Evolutionary conservation across 306 rosid genomes (phyloP).

Genomic region (Vigna angularis): DNA sequence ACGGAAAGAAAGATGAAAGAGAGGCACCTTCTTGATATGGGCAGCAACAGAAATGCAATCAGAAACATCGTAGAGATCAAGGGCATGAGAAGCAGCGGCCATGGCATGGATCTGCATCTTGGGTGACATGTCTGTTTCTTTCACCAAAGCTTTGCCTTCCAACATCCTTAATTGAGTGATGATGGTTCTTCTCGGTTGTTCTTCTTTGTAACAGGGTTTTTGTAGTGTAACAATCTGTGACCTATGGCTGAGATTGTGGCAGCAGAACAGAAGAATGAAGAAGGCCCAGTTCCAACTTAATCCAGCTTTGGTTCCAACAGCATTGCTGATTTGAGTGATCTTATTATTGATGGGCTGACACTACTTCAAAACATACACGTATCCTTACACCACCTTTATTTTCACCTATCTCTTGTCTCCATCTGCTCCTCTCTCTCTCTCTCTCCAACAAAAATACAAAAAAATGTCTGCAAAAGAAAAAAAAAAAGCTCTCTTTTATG

Average conservation of each 20-base stretch:
- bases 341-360: conserved; percentile 28
- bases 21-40: conserved; percentile 73
- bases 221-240: conserved; percentile 25
- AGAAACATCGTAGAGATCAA: conserved; percentile 80
- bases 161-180: conserved; percentile 55
- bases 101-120: conserved; percentile 85
- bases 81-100: conserved; percentile 88
- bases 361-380: conserved; percentile 48
- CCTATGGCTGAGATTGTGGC: conserved; percentile 43
- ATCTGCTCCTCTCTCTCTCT: neutral
- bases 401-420: conserved; percentile 30
- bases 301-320: no score
- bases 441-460: neutral
- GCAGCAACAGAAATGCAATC: conserved; percentile 70
- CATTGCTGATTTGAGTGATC: neutral
- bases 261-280: neutral
- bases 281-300: neutral
- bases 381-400: conserved; percentile 7
- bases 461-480: neutral
- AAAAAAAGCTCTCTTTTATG: neutral
- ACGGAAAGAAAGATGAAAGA: no score
- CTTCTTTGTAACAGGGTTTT: neutral
- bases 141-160: conserved; percentile 79
- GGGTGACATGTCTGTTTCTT: conserved; percentile 77
- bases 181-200: neutral